Percentiles rank a stretch among this genome's conserved stretches.
phyloP scores from a whole-genome alignment of 2,329 filamentous ascomycete genomes.

The Claviceps citrina region DNA sequence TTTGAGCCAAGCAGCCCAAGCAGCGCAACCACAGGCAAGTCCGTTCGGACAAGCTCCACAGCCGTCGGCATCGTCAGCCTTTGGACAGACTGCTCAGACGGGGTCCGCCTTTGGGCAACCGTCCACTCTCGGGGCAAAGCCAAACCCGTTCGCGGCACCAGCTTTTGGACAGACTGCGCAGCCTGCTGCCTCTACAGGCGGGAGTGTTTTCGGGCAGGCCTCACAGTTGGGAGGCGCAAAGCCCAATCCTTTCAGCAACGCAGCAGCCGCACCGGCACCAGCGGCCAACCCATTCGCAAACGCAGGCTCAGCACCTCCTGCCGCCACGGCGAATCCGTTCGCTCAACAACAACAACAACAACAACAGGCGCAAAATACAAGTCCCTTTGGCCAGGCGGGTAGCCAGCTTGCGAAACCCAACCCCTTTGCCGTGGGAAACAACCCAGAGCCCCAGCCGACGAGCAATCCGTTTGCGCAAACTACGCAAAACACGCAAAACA shows the following conservation, averaged over 20 bases:
- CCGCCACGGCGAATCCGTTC: constrained; percentile 10
- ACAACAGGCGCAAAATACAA: constrained; percentile 5
- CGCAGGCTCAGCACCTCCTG: neutral
- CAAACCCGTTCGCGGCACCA: constrained; percentile 20
- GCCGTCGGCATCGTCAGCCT: constrained; percentile 18
- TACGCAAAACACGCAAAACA: constrained; percentile 1
- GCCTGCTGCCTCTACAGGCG: neutral
- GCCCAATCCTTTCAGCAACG: constrained; percentile 21
- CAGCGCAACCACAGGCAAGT: constrained; percentile 12
- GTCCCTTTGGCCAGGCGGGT: constrained; percentile 11
- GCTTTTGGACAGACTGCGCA: constrained; percentile 22
- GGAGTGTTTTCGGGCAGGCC: constrained; percentile 19
- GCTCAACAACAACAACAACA: no score
- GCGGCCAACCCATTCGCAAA: constrained; percentile 15
- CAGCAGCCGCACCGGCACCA: constrained; percentile 8
- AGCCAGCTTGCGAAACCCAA: constrained; percentile 8
- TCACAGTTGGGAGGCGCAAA: constrained; percentile 23
- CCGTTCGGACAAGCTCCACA: constrained; percentile 29
- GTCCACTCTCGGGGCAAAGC: constrained; percentile 17
- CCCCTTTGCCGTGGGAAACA: constrained; percentile 14
- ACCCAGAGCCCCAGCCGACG: constrained; percentile 8
- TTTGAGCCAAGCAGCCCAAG: constrained; percentile 22
- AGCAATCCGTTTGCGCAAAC: constrained; percentile 13
- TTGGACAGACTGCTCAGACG: constrained; percentile 26
- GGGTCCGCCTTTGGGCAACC: constrained; percentile 26